Conservation (phyloP, 2,329 filamentous ascomycete species). For the Botrytis aclada region DNA sequence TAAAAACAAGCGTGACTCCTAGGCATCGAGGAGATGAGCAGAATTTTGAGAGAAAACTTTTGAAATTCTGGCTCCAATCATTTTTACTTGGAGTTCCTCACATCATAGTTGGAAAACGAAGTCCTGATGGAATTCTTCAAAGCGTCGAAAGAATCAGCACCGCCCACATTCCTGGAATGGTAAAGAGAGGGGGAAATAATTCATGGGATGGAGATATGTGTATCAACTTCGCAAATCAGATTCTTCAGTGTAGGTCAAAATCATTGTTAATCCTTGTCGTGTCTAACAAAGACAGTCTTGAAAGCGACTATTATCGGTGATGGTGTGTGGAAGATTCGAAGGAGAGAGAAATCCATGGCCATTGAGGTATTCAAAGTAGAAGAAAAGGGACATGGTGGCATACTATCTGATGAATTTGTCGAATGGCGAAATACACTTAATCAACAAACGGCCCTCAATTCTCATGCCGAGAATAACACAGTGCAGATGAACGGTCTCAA, state of each 20-base stretch:
- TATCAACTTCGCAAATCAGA: slow-evolving; percentile 80
- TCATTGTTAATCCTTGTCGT: neutral
- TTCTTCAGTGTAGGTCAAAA: slow-evolving; percentile 67
- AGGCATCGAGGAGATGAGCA: slow-evolving; percentile 66
- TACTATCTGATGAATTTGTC: slow-evolving; percentile 74
- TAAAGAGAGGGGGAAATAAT: slow-evolving; percentile 59
- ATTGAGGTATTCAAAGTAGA: slow-evolving; percentile 75
- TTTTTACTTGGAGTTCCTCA: slow-evolving; percentile 91
- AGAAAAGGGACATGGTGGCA: slow-evolving; percentile 70
- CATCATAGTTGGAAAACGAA: slow-evolving; percentile 86
- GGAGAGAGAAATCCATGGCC: slow-evolving; percentile 56
- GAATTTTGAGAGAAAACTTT: slow-evolving; percentile 82
- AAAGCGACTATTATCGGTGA: slow-evolving; percentile 60
- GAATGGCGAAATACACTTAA: slow-evolving; percentile 56
- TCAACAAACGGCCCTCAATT: neutral
- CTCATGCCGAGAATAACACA: neutral
- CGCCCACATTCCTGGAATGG: slow-evolving; percentile 70
- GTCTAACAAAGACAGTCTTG: slow-evolving; percentile 50
- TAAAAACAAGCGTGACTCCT: slow-evolving; percentile 72
- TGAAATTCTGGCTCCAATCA: slow-evolving; percentile 96
- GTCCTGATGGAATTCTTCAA: slow-evolving; percentile 66
- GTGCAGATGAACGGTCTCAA: neutral
- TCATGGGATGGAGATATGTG: slow-evolving; percentile 92
- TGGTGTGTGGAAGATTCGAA: slow-evolving; percentile 75
- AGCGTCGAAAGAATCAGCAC: slow-evolving; percentile 78